A percentile compares a stretch with the other conserved stretches of the same genome.
phyloP scores from a whole-genome alignment of 2,329 filamentous ascomycete genomes.

The Nemania abortiva region DNA sequence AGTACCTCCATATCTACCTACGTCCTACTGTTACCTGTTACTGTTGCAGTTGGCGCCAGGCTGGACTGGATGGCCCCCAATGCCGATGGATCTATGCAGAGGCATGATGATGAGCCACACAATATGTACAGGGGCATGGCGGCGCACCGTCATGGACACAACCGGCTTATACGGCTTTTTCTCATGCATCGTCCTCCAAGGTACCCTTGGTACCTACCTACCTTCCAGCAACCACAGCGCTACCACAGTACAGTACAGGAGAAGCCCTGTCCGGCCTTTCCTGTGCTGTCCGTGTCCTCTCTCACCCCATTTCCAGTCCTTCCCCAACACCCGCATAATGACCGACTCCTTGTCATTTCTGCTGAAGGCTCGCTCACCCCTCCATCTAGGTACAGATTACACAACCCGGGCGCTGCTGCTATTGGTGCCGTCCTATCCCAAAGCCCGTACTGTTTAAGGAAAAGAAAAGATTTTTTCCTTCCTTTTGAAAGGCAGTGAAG shows the following conservation, averaged over 20 bases:
- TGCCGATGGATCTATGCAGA: constrained; percentile 22
- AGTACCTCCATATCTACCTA: background rate
- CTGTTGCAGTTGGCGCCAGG: constrained; percentile 21
- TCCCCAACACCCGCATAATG: constrained; percentile 42
- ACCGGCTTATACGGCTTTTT: constrained; percentile 31
- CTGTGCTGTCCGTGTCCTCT: constrained; percentile 18
- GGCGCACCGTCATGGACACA: constrained; percentile 27
- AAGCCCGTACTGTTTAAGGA: constrained; percentile 45
- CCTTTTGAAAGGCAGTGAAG: constrained; percentile 43
- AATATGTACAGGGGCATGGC: constrained; percentile 33
- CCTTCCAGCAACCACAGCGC: constrained; percentile 20
- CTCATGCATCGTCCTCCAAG: constrained; percentile 28
- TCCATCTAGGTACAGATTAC: constrained; percentile 46
- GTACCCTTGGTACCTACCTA: constrained; percentile 33
- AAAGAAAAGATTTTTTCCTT: constrained; percentile 42
- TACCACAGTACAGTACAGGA: constrained; percentile 28
- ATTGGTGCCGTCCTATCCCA: constrained; percentile 43
- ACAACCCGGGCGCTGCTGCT: constrained; percentile 38
- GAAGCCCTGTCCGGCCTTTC: constrained; percentile 24
- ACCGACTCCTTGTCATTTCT: constrained; percentile 47
- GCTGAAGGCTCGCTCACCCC: constrained; percentile 49
- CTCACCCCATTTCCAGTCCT: constrained; percentile 31
- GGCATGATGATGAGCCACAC: constrained; percentile 38
- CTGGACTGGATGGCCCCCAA: constrained; percentile 36
- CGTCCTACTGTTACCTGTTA: constrained; percentile 19